Percentiles rank a stretch among this genome's conserved stretches.
phyloP scores from a whole-genome alignment of 176 grass and related monocot species.

The Aegilops speltoides region DNA sequence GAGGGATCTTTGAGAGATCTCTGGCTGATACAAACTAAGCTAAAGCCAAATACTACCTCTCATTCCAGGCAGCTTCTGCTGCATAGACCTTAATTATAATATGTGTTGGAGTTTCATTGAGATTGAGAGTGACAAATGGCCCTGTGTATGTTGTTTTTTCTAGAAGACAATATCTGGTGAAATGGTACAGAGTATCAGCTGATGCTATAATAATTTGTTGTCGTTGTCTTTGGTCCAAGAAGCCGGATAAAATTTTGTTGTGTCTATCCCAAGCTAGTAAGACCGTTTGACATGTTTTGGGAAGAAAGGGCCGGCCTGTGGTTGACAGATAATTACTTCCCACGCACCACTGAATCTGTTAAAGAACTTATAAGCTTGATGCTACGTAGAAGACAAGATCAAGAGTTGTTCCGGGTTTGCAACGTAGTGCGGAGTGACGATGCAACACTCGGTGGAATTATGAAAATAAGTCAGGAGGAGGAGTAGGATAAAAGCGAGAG shows the following conservation, averaged over 20 bases:
- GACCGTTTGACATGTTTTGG: slow-evolving; percentile 28
- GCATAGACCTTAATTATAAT: background rate
- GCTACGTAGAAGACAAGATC: slow-evolving; percentile 11
- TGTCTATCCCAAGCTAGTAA: slow-evolving; percentile 24
- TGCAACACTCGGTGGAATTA: background rate
- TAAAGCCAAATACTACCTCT: background rate
- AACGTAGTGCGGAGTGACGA: slow-evolving; percentile 33
- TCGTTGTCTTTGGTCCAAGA: slow-evolving; percentile 27
- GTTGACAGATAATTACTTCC: slow-evolving; percentile 23
- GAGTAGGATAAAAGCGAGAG: slow-evolving; percentile 26
- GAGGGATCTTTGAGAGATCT: background rate
- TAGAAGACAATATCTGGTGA: background rate
- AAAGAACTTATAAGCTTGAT: background rate
- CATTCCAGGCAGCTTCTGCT: background rate
- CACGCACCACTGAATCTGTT: background rate
- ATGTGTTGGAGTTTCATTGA: background rate
- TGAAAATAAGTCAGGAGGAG: slow-evolving; percentile 9
- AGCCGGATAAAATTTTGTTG: slow-evolving; percentile 25
- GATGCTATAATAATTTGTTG: slow-evolving; percentile 23
- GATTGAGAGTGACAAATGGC: slow-evolving; percentile 26
- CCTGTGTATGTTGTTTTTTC: background rate
- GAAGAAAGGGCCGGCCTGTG: slow-evolving; percentile 28
- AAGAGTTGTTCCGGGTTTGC: slow-evolving; percentile 29
- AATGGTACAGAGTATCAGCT: background rate
- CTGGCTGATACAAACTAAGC: background rate